Evolutionary conservation across 208 protist species (phyloP), one percentile per base, ranked within the genome.

Genomic region (Leishmania gerbilli): DNA sequence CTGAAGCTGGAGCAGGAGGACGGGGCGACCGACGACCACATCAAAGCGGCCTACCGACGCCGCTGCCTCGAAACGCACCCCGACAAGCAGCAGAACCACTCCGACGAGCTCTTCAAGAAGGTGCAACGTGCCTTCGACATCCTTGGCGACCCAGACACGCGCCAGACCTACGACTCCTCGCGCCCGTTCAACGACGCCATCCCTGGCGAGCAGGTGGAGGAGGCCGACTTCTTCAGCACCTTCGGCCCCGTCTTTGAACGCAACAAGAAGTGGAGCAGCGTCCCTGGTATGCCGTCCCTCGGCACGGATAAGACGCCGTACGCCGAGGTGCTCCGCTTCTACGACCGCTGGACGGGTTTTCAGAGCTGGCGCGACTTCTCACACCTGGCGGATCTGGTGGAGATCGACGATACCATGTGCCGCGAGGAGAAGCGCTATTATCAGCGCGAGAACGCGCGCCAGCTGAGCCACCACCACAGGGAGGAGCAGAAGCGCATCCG

Each of bases 371-470:
- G 99, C 47, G 98, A 99, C 85, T 99, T 99, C 79, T 94, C 96
- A 3, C 93, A 97, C 74, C 82, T 97, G 3, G 93, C 84, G n/a
- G 99, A 99, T 71, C 90, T 99, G 47, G 89, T 98, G 51, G 95
- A 99, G 67, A 92, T 98, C 60, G 89, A 98, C 58, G 94, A 99
- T 47, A 90, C 89, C 56, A 98, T 99, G 84, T 93, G 87, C 80
- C 88, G 99, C 51, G 99, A 99, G 84, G 99, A 99, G 91, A 98
- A 97, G 81, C 92, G 99, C 76, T 99, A 96, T 91, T 99, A 99
- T 91, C 91, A 97, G 81, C 94, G 96, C n/a, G 93, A 99, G 82
- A 99, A 99, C 79, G 96, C 98, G 58, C 95, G 97, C 37, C 87
- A 97, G 65, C 88, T 98, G 69, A 86, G 77, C 27, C 92, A 96